A percentile compares a stretch with the other conserved stretches of the same genome.
Evolutionary conservation across 805 yeast species (phyloP).

Genomic region (Zygotorulaspora florentina): DNA sequence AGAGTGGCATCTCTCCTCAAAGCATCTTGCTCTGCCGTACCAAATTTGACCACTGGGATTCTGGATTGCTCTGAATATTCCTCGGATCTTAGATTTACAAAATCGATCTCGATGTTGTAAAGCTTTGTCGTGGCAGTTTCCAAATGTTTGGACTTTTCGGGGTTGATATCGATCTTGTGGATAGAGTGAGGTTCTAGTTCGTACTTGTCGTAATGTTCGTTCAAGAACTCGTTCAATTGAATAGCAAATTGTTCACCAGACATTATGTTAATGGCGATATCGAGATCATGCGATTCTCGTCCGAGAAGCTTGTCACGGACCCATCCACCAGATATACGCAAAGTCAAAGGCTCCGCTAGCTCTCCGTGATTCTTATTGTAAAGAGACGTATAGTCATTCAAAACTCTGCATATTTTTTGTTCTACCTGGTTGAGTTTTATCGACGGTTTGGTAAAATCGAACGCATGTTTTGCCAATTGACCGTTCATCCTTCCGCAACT

Average conservation of each 20-base stretch:
- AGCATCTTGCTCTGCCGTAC: slow-evolving; percentile 91
- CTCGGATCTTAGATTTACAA: slow-evolving; percentile 87
- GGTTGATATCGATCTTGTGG: slow-evolving; percentile 86
- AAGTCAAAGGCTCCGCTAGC: slow-evolving; percentile 19
- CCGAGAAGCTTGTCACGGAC: slow-evolving; percentile 92
- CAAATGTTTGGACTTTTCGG: slow-evolving; percentile 91
- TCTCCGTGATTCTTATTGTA: slow-evolving; percentile 18
- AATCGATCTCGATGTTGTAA: slow-evolving; percentile 82
- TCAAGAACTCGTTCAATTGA: slow-evolving; percentile 50
- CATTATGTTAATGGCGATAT: slow-evolving; percentile 79
- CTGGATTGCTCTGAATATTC: slow-evolving; percentile 78
- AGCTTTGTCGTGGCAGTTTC: slow-evolving; percentile 94
- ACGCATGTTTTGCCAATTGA: background rate
- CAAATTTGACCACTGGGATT: slow-evolving; percentile 78
- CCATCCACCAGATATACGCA: slow-evolving; percentile 95
- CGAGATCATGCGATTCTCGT: slow-evolving; percentile 76
- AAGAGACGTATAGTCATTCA: slow-evolving; percentile 29
- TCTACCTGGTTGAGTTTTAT: slow-evolving; percentile 25
- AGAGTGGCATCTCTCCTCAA: slow-evolving; percentile 91
- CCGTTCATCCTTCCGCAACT: slow-evolving; percentile 1
- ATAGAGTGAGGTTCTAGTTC: slow-evolving; percentile 41
- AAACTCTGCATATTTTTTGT: slow-evolving; percentile 24
- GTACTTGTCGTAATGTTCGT: slow-evolving; percentile 32
- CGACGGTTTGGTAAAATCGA: background rate
- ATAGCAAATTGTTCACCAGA: slow-evolving; percentile 86